Evolutionary conservation across 139 green algal species (phyloP), one percentile per base, ranked within the genome.

Genomic region (Coelastrella sp.): DNA sequence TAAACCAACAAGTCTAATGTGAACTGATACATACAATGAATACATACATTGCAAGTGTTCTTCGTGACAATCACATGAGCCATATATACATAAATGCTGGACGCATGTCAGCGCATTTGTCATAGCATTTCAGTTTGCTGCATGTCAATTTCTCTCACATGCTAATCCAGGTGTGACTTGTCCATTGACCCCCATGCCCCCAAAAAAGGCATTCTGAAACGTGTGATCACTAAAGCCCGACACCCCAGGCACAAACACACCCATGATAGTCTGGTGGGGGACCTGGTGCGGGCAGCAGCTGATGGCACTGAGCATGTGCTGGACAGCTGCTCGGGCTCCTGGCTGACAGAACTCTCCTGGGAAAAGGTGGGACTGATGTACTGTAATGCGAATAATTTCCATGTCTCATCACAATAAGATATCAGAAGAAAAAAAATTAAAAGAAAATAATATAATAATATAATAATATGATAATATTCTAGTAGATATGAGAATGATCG

Each of bases 311-410:
- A 92, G 8, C 14, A 61, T 14, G 83, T 94, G 35, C 79, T 96
- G 35, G 94, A 96, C 91, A 93, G 24, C 4, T 92, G 91, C 84
- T 84, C 70, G 35, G 94, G 94, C 35, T 92, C 78, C 79, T 97
- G 95, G 95, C 90, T 97, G 74, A 90, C 87, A n/a, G 87, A 95
- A 75, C 72, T 97, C 8, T 89, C 93, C 27, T 96, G 92, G 92
- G 93, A 94, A 57, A 88, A 88, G 68, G 92, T 94, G 68, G 88
- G 92, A 0, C 66, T 89, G 6, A 72, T 72, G 63, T 49, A n/a
- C n/a, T n/a, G n/a, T n/a, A n/a, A n/a, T n/a, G n/a, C n/a, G n/a
- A n/a, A n/a, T n/a, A n/a, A n/a, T n/a, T n/a, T n/a, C n/a, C n/a
- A n/a, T n/a, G n/a, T n/a, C n/a, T n/a, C n/a, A n/a, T n/a, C n/a